Conservation (phyloP, 768 basidiomycete species). For the Hericium erinaceus region DNA sequence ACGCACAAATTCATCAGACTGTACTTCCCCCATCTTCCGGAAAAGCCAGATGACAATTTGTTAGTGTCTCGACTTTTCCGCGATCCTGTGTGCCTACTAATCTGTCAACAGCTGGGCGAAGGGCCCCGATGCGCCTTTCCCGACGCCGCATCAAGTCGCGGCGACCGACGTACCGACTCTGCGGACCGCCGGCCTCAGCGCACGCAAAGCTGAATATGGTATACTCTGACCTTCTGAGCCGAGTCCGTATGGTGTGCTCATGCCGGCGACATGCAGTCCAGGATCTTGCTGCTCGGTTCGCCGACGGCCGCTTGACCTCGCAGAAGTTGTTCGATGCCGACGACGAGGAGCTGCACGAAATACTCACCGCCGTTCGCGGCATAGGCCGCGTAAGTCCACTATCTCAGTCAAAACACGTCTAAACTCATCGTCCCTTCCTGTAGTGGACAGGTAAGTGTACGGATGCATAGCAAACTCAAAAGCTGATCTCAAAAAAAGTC, state of each 20-base stretch:
- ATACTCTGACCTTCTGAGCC: slow-evolving; percentile 13
- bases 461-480: not conserved
- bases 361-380: slow-evolving; percentile 71
- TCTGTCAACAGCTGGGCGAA: slow-evolving; percentile 6
- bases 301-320: slow-evolving; percentile 70
- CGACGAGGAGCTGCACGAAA: slow-evolving; percentile 68
- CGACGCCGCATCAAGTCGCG: slow-evolving; percentile 60
- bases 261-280: slow-evolving; percentile 37
- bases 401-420: not conserved
- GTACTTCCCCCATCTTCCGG: slow-evolving; percentile 66
- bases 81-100: slow-evolving; percentile 2
- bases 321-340: slow-evolving; percentile 57
- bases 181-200: slow-evolving; percentile 68
- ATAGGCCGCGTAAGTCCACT: slow-evolving; percentile 54
- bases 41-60: slow-evolving; percentile 47
- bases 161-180: slow-evolving; percentile 48
- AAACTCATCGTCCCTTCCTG: not conserved
- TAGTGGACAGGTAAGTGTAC: slow-evolving; percentile 53
- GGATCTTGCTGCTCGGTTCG: slow-evolving; percentile 72
- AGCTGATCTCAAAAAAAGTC: slow-evolving; percentile 30
- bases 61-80: slow-evolving; percentile 17
- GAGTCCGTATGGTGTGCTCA: not conserved
- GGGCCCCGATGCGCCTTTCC: slow-evolving; percentile 36
- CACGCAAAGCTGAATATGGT: slow-evolving; percentile 86
- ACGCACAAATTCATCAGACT: slow-evolving; percentile 70